These are phyloP conservation scores for Leccinum huronense DNA, from an alignment of 1,284 basidiomycete genomes.

Conservation along the genomic window DNA sequence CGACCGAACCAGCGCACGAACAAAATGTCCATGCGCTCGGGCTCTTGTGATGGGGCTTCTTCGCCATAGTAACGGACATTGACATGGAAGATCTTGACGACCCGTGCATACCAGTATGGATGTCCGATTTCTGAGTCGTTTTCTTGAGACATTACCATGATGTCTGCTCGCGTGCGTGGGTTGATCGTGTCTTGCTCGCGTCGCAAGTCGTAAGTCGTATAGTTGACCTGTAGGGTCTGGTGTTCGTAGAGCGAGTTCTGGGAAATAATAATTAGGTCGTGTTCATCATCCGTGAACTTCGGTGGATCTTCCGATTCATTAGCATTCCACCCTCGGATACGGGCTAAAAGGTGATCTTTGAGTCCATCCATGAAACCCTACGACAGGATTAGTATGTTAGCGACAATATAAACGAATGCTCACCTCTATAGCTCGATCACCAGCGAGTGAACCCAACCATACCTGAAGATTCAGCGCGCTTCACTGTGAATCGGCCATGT, in stretches of 20 bases:
- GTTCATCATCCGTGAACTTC: neutral
- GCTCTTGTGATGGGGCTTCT: neutral
- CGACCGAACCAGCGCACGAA: neutral
- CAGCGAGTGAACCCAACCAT: neutral
- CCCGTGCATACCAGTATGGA: neutral
- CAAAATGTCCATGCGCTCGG: neutral
- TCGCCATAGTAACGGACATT: neutral
- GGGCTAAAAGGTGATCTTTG: neutral
- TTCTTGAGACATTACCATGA: neutral
- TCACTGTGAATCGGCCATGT: too few species aligned
- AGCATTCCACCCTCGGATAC: neutral
- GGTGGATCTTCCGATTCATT: too few species aligned
- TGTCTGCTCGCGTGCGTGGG: neutral
- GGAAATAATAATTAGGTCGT: neutral
- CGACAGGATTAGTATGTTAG: neutral
- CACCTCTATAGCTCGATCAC: neutral
- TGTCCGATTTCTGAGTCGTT: neutral
- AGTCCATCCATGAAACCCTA: neutral
- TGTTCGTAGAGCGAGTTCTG: neutral
- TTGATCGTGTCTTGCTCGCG: neutral
- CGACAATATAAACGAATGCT: neutral
- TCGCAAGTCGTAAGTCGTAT: neutral
- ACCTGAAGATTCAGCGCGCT: neutral
- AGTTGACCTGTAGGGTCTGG: neutral
- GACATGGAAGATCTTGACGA: neutral